These are phyloP conservation scores for Leishmania arabica DNA, from an alignment of 208 protist species.

Conservation along the genomic window DNA sequence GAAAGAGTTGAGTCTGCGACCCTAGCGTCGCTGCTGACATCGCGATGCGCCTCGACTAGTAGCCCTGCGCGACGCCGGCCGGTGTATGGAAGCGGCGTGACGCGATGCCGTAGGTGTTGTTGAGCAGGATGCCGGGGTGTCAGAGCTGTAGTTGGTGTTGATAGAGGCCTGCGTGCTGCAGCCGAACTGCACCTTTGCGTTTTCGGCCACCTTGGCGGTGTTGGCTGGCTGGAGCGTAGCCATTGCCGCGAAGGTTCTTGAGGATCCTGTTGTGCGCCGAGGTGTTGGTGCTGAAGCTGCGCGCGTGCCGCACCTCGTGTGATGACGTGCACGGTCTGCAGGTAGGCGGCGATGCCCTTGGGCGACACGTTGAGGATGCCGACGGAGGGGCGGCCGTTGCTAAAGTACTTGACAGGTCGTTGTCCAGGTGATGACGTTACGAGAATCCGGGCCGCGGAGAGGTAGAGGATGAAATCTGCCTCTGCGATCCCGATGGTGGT, in stretches of 20 bases:
- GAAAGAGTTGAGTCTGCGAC: not conserved
- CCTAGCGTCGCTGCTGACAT: not conserved
- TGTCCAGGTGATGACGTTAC: constrained; percentile 39
- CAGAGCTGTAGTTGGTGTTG: constrained; percentile 31
- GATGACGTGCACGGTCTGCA: constrained; percentile 17
- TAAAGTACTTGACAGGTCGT: constrained; percentile 35
- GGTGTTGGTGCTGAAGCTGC: constrained; percentile 54
- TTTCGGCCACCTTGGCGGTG: constrained; percentile 29
- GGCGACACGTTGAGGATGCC: constrained; percentile 39
- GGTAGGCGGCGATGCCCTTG: constrained; percentile 3
- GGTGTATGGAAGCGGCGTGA: not conserved
- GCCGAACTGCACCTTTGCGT: constrained; percentile 57
- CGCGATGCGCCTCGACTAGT: not conserved
- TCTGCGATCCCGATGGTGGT: constrained; percentile 35
- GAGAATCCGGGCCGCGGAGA: constrained; percentile 34
- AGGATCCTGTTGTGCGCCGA: not conserved
- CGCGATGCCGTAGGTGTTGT: not conserved
- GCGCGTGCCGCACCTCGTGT: constrained; percentile 86
- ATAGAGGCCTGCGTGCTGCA: constrained; percentile 47
- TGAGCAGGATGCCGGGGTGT: not conserved
- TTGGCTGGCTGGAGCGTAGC: constrained; percentile 25
- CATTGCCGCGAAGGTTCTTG: constrained; percentile 36
- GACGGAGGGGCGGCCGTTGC: constrained; percentile 26
- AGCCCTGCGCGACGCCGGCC: not conserved
- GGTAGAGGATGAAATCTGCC: constrained; percentile 67